Conservation (phyloP, 228 moss, liverwort and hornwort genomes). For the Sphagnum magellanicum region DNA sequence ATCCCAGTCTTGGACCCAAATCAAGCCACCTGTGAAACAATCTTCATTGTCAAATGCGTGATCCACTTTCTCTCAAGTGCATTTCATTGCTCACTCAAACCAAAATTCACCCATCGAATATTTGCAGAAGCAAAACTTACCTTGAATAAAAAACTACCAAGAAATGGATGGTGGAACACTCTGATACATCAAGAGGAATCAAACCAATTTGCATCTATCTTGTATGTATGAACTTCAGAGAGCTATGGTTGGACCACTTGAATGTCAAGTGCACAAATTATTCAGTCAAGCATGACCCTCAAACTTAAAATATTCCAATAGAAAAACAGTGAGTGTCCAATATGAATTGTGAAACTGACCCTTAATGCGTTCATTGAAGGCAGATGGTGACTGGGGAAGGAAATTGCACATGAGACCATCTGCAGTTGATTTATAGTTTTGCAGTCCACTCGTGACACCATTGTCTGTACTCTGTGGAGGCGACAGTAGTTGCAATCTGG, state of each 20-base stretch:
- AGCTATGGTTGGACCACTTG: too few species aligned
- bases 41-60: neutral
- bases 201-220: too few species aligned
- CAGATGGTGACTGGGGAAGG: slow-evolving; percentile 50
- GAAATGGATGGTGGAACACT: too few species aligned
- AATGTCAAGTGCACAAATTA: too few species aligned
- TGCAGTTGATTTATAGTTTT: slow-evolving; percentile 43
- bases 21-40: slow-evolving; percentile 61
- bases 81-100: neutral
- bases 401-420: slow-evolving; percentile 56
- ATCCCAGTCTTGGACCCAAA: slow-evolving; percentile 64
- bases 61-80: neutral
- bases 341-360: slow-evolving; percentile 9
- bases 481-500: slow-evolving; percentile 43
- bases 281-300: too few species aligned
- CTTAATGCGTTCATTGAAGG: slow-evolving; percentile 40
- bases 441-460: slow-evolving; percentile 36
- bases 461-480: slow-evolving; percentile 45
- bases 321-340: too few species aligned
- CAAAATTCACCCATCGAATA: too few species aligned
- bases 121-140: too few species aligned
- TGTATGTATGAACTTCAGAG: too few species aligned
- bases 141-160: too few species aligned
- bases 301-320: too few species aligned
- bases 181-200: too few species aligned